Percentiles rank a stretch among this genome's conserved stretches.
These are phyloP conservation scores for Phytophthora multivora DNA, from an alignment of 352 stramenopile species.

Conservation along the genomic window DNA sequence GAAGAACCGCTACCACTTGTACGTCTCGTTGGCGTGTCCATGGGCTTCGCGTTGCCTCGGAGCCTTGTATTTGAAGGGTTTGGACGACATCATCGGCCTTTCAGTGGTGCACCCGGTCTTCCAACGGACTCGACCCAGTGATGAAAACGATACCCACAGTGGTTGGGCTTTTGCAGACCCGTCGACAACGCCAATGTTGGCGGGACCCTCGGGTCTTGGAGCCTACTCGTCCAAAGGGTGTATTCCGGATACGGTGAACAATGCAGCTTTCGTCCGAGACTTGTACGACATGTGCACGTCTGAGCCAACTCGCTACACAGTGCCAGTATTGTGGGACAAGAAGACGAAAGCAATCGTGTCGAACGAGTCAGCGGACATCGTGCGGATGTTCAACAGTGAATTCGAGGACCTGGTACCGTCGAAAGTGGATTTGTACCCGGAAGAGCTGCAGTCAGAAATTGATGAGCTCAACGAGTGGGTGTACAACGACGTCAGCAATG, in stretches of 20 bases:
- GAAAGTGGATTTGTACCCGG: constrained; percentile 89
- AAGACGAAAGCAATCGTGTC: constrained; percentile 94
- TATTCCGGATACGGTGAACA: constrained; percentile 66
- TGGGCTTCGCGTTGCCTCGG: constrained; percentile 60
- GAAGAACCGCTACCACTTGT: constrained; percentile 86
- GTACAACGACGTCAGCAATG: constrained; percentile 92
- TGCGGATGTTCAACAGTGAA: constrained; percentile 93
- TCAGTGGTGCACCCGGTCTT: constrained; percentile 82
- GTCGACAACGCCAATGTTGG: constrained; percentile 37
- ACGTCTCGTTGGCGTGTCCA: constrained; percentile 93
- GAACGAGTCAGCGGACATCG: constrained; percentile 96
- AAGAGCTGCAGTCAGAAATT: constrained; percentile 73
- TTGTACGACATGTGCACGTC: constrained; percentile 82
- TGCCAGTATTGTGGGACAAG: constrained; percentile 95
- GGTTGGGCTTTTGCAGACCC: constrained; percentile 88
- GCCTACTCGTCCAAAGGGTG: constrained; percentile 44
- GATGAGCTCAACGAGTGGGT: constrained; percentile 92
- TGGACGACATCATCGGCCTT: constrained; percentile 89
- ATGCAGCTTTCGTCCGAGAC: constrained; percentile 77
- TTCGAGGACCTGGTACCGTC: constrained; percentile 88
- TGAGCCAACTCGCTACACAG: constrained; percentile 87
- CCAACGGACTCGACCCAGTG: constrained; percentile 61
- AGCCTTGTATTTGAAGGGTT: constrained; percentile 85
- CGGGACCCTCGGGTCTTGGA: constrained; percentile 35
- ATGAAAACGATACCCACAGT: constrained; percentile 72